These are phyloP conservation scores for Fomes fomentarius DNA, from an alignment of 1,284 basidiomycete species.

Conservation along the genomic window DNA sequence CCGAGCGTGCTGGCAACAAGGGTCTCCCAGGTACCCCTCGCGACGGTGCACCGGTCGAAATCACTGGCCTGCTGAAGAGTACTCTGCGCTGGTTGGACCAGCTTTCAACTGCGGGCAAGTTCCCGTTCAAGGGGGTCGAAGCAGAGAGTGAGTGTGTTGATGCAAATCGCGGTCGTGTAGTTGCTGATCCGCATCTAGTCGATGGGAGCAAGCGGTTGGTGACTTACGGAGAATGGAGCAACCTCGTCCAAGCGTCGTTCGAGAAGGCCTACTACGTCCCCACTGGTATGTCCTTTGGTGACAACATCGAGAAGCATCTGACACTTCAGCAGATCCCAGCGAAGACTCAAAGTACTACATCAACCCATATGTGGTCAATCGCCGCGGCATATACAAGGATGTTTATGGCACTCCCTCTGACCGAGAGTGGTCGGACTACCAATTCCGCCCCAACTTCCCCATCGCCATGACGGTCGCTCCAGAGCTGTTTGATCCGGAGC, in stretches of 20 bases:
- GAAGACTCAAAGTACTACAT: conserved; percentile 79
- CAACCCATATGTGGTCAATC: conserved; percentile 77
- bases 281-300: conserved; percentile 47
- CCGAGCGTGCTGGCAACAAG: conserved; percentile 89
- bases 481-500: conserved; percentile 85
- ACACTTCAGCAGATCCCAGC: conserved; percentile 51
- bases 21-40: conserved; percentile 93
- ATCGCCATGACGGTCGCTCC: conserved; percentile 98
- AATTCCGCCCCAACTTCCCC: conserved; percentile 90
- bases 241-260: conserved; percentile 85
- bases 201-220: conserved; percentile 73
- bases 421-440: conserved; percentile 96
- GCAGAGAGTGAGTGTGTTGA: conserved; percentile 65
- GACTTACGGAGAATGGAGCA: conserved; percentile 90
- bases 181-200: conserved; percentile 48
- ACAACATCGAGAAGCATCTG: background rate
- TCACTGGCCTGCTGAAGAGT: conserved; percentile 92
- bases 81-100: conserved; percentile 87
- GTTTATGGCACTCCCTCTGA: conserved; percentile 88
- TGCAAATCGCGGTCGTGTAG: background rate
- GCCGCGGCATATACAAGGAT: conserved; percentile 98
- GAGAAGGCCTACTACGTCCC: conserved; percentile 93
- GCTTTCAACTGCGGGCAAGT: conserved; percentile 68
- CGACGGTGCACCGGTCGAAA: conserved; percentile 96
- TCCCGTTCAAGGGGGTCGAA: conserved; percentile 91